Evolutionary conservation across 2,329 filamentous ascomycete genomes (phyloP).

Genomic region (Corynespora cassiicola): DNA sequence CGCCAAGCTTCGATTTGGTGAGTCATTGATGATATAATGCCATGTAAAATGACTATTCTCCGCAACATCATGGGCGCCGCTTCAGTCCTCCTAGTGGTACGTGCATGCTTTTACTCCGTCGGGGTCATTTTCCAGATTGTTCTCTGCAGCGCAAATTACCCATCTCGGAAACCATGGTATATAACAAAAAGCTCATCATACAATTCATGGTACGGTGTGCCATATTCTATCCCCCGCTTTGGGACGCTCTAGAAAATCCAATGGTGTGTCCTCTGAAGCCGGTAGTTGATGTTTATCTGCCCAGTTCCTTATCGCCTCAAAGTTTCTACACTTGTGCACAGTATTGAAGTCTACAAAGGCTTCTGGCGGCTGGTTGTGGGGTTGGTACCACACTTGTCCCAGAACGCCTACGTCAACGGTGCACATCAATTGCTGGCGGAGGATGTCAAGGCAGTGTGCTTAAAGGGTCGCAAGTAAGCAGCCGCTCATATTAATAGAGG

Average conservation of each 20-base stretch:
- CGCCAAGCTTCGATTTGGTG: too few species aligned
- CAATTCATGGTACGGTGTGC: conserved; percentile 27
- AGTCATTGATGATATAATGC: too few species aligned
- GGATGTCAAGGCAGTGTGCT: conserved; percentile 66
- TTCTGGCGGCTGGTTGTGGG: conserved; percentile 53
- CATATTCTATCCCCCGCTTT: conserved; percentile 39
- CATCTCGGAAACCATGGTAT: too few species aligned
- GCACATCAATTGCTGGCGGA: conserved; percentile 70
- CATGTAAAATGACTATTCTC: too few species aligned
- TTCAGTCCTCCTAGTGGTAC: too few species aligned
- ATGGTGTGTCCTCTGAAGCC: conserved; percentile 28
- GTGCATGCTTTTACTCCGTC: too few species aligned
- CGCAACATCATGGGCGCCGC: too few species aligned
- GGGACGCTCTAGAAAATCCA: conserved; percentile 50
- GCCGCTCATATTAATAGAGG: too few species aligned
- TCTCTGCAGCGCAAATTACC: too few species aligned
- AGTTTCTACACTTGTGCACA: conserved; percentile 64
- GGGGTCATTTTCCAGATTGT: too few species aligned
- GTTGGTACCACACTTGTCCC: conserved; percentile 66
- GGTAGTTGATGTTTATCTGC: conserved; percentile 61
- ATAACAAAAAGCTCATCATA: too few species aligned
- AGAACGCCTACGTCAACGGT: conserved; percentile 65
- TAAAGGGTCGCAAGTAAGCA: not conserved
- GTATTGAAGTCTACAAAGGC: conserved; percentile 70
- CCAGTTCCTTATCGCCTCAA: conserved; percentile 61